Evolutionary conservation across 768 basidiomycete species (phyloP).

Genomic region (Suillus alpinus): DNA sequence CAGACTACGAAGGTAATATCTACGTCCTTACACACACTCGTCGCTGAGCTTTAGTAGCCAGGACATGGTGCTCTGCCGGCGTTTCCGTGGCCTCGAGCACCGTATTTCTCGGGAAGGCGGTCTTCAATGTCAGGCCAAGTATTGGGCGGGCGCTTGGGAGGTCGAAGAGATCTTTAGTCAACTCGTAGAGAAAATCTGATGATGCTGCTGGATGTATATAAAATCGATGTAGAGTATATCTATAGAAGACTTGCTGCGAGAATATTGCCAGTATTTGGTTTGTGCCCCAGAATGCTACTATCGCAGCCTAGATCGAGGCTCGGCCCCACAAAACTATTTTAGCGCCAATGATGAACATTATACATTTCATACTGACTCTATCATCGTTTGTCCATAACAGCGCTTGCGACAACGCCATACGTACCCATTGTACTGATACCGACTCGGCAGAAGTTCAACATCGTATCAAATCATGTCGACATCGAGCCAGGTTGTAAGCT

Average conservation of each 20-base stretch:
- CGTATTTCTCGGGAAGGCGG: constrained; percentile 80
- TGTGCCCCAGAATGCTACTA: too few species aligned
- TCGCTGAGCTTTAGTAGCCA: constrained; percentile 45
- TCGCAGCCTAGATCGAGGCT: too few species aligned
- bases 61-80: constrained; percentile 81
- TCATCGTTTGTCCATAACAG: not conserved
- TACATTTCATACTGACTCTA: too few species aligned
- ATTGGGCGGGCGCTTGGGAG: constrained; percentile 97
- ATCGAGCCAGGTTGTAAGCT: too few species aligned
- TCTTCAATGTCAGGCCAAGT: constrained; percentile 68
- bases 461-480: too few species aligned
- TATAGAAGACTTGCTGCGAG: not conserved
- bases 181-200: constrained; percentile 2
- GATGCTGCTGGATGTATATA: not conserved
- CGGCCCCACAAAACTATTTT: too few species aligned
- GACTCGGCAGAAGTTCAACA: too few species aligned
- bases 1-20: constrained; percentile 66
- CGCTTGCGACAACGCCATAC: not conserved
- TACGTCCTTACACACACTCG: not conserved
- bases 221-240: not conserved
- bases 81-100: constrained; percentile 71
- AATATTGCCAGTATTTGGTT: not conserved
- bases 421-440: too few species aligned
- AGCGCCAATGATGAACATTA: too few species aligned
- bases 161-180: constrained; percentile 76